Conservation (phyloP, 371 early-diverging fungal species). For the Mortierella sp. region DNA sequence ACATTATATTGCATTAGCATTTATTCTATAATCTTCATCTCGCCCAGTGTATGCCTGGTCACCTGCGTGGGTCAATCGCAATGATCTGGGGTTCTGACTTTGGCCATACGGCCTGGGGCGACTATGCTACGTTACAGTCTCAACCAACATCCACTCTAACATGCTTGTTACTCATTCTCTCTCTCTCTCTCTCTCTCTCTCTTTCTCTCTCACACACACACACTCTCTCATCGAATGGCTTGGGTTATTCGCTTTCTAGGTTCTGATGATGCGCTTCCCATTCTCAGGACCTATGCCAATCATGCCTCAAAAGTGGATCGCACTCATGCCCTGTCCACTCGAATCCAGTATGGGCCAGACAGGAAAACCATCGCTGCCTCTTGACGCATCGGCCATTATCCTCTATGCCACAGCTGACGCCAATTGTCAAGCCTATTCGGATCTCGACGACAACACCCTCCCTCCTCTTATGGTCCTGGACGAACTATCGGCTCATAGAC, state of each 20-base stretch:
- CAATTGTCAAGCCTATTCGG: conserved; percentile 7
- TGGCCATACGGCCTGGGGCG: background rate
- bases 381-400: conserved; percentile 19
- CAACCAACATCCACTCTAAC: background rate
- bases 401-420: conserved; percentile 19
- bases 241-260: no score
- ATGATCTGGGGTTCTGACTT: background rate
- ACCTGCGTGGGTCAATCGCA: background rate
- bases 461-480: conserved; percentile 18
- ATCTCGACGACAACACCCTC: background rate
- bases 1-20: background rate
- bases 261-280: conserved; percentile 28
- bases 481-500: conserved; percentile 5
- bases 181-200: no score
- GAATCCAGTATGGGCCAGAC: background rate
- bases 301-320: conserved; percentile 30
- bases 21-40: background rate
- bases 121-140: background rate
- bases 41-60: background rate
- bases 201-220: no score
- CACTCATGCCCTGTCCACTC: conserved; percentile 22
- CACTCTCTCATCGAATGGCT: no score
- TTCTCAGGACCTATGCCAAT: conserved; percentile 26
- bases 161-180: background rate
- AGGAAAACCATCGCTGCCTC: background rate